phyloP scores from a whole-genome alignment of 2,329 filamentous ascomycete genomes.

The Thyridium curvatum region DNA sequence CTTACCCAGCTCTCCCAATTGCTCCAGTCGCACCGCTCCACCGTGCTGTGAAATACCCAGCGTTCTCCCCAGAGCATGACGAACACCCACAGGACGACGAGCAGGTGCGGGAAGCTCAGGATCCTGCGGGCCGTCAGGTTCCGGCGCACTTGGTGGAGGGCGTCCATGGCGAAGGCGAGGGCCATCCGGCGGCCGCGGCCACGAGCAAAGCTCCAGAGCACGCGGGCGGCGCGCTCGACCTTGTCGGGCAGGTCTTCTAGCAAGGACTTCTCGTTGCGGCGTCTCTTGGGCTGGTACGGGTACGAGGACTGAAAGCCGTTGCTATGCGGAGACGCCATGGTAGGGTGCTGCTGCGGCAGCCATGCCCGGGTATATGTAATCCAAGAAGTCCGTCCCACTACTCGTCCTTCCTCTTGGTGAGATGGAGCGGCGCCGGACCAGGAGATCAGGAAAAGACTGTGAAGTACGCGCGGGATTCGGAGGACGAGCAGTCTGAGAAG shows the following conservation, averaged over 20 bases:
- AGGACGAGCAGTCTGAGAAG: no score
- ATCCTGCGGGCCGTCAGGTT: conserved; percentile 46
- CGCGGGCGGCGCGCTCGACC: conserved; percentile 17
- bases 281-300: conserved; percentile 7
- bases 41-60: conserved; percentile 64
- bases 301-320: conserved; percentile 15
- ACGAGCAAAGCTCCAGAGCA: conserved; percentile 32
- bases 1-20: conserved; percentile 91
- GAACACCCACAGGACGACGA: conserved; percentile 69
- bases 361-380: conserved; percentile 10
- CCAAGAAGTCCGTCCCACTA: no score
- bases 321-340: conserved; percentile 32
- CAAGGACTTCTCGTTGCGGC: conserved; percentile 24
- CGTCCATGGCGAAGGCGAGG: conserved; percentile 19
- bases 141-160: conserved; percentile 25
- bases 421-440: no score
- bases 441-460: no score
- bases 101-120: conserved; percentile 57
- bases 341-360: conserved; percentile 13
- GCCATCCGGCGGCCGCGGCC: conserved; percentile 32
- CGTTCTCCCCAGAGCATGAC: conserved; percentile 82
- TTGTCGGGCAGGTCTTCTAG: conserved; percentile 28
- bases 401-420: no score
- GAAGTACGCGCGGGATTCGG: no score
- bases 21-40: conserved; percentile 72